phyloP scores from a whole-genome alignment of 768 basidiomycete species.

The Lactarius indigo region DNA sequence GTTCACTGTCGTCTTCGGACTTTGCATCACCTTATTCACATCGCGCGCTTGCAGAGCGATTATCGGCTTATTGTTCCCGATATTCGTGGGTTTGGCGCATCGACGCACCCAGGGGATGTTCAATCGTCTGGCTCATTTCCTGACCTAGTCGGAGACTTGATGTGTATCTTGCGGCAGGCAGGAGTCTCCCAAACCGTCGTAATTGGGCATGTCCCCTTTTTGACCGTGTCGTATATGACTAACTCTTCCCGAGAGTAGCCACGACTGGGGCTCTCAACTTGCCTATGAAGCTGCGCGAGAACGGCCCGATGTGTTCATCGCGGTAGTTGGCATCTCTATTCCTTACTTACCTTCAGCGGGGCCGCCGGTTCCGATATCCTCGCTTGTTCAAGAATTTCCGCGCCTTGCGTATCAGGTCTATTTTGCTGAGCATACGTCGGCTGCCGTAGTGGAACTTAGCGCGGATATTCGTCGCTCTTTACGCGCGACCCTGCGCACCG shows the following conservation, averaged over 20 bases:
- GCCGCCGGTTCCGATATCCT: slow-evolving; percentile 45
- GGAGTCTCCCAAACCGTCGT: slow-evolving; percentile 50
- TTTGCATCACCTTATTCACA: not conserved
- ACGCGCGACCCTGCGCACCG: slow-evolving; percentile 52
- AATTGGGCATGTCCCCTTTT: slow-evolving; percentile 48
- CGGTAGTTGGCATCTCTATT: slow-evolving; percentile 54
- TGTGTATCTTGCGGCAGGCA: slow-evolving; percentile 56
- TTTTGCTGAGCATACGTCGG: slow-evolving; percentile 48
- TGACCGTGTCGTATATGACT: not conserved
- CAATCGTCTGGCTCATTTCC: slow-evolving; percentile 54
- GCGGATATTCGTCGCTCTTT: slow-evolving; percentile 53
- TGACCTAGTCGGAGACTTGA: slow-evolving; percentile 60
- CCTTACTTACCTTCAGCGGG: slow-evolving; percentile 59
- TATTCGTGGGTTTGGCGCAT: slow-evolving; percentile 67
- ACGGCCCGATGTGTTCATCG: slow-evolving; percentile 61
- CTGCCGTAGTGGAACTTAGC: slow-evolving; percentile 52
- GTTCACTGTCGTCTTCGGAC: not conserved
- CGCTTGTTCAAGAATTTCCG: slow-evolving; percentile 43
- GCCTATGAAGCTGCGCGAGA: slow-evolving; percentile 68
- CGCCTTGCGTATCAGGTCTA: slow-evolving; percentile 54
- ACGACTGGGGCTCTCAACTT: slow-evolving; percentile 70
- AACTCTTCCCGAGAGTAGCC: slow-evolving; percentile 38
- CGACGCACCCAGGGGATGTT: slow-evolving; percentile 61
- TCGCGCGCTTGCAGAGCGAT: slow-evolving; percentile 39
- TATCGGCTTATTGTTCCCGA: slow-evolving; percentile 62